These are phyloP conservation scores for Priceomyces castillae DNA, from an alignment of 805 yeast genomes.

Conservation along the genomic window DNA sequence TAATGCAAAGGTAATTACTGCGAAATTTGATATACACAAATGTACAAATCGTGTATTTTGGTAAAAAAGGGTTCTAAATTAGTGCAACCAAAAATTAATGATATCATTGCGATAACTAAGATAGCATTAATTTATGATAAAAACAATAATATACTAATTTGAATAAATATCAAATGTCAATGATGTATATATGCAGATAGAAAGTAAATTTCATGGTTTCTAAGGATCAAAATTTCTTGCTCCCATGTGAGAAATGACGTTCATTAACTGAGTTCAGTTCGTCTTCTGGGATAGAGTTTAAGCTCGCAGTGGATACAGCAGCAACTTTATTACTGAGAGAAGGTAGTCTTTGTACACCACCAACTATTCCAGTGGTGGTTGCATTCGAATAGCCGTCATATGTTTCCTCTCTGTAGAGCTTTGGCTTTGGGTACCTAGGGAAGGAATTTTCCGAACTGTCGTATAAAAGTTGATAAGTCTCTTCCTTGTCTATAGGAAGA, in stretches of 20 bases:
- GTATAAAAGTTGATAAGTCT: slow-evolving; percentile 21
- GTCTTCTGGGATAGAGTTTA: neutral
- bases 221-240: no score
- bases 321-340: neutral
- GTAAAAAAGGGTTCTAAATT: no score
- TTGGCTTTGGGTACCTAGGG: slow-evolving; percentile 4
- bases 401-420: slow-evolving; percentile 25
- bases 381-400: slow-evolving; percentile 25
- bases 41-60: neutral
- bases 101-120: no score
- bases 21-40: neutral
- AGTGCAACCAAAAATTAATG: no score
- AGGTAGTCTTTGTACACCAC: neutral
- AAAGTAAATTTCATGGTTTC: no score
- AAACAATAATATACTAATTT: no score
- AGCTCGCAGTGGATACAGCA: neutral
- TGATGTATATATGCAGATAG: no score
- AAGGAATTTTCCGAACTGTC: slow-evolving; percentile 11
- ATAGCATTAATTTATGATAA: no score
- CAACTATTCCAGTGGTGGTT: neutral
- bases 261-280: neutral
- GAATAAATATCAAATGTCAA: no score
- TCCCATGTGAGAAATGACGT: neutral
- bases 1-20: no score
- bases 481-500: slow-evolving; percentile 16